Conservation (phyloP, 768 basidiomycete species). For the Astraeus odoratus region DNA sequence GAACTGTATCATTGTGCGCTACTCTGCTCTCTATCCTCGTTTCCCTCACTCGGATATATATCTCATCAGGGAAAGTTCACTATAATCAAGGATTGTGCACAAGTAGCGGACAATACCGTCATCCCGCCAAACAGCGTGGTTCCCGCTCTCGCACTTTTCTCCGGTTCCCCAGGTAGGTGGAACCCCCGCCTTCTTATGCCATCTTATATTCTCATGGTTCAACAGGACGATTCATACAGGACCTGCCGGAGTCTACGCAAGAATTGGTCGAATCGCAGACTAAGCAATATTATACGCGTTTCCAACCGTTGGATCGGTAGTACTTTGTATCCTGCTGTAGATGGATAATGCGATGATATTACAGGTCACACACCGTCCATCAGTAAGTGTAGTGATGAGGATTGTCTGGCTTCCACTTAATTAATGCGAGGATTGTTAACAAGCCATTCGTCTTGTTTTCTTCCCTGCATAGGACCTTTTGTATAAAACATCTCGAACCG, state of each 20-base stretch:
- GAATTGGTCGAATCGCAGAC: slow-evolving; percentile 84
- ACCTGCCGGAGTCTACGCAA: slow-evolving; percentile 90
- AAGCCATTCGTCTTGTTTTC: too few relatives aligned
- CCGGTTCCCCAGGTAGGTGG: slow-evolving; percentile 79
- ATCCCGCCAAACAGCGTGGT: slow-evolving; percentile 90
- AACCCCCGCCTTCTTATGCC: neutral
- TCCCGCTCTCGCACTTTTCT: slow-evolving; percentile 78
- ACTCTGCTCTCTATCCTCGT: slow-evolving; percentile 8
- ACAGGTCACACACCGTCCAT: too few relatives aligned
- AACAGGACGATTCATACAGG: slow-evolving; percentile 71
- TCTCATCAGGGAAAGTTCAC: slow-evolving; percentile 80
- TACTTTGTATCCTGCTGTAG: too few relatives aligned
- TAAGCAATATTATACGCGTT: slow-evolving; percentile 80
- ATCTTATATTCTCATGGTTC: slow-evolving; percentile 2
- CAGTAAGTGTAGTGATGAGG: too few relatives aligned
- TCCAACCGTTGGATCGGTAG: slow-evolving; percentile 55
- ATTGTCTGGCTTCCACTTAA: too few relatives aligned
- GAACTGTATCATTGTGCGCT: slow-evolving; percentile 84
- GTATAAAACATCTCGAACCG: too few relatives aligned
- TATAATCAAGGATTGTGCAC: slow-evolving; percentile 93
- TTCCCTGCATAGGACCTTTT: too few relatives aligned
- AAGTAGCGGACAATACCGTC: slow-evolving; percentile 83
- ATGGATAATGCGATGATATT: too few relatives aligned
- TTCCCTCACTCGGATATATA: neutral
- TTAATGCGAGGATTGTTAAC: too few relatives aligned